A percentile compares a stretch with the other conserved stretches of the same genome.
These are phyloP conservation scores for Colletotrichum lini DNA, from an alignment of 2,329 filamentous ascomycete species.

Conservation along the genomic window DNA sequence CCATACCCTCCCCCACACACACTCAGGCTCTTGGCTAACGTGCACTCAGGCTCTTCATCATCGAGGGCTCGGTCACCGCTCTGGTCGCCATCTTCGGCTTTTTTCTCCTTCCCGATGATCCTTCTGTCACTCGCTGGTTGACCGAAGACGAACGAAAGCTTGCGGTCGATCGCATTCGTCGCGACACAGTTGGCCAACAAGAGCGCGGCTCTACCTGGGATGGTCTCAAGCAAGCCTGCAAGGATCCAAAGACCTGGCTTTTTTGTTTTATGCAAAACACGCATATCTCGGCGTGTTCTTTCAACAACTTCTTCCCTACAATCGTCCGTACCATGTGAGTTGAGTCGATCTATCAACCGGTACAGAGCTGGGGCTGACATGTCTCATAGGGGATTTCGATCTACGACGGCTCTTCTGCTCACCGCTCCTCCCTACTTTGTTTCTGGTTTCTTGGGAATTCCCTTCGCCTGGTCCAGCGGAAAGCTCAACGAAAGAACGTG, in stretches of 20 bases:
- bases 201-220: slow-evolving; percentile 29
- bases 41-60: slow-evolving; percentile 25
- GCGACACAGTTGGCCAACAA: slow-evolving; percentile 35
- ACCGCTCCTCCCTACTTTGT: slow-evolving; percentile 44
- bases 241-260: slow-evolving; percentile 49
- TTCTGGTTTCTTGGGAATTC: slow-evolving; percentile 45
- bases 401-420: slow-evolving; percentile 53
- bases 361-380: background rate
- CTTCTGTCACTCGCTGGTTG: slow-evolving; percentile 32
- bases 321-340: slow-evolving; percentile 42
- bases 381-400: slow-evolving; percentile 21
- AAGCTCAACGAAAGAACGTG: slow-evolving; percentile 62
- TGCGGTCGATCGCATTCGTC: slow-evolving; percentile 26
- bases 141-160: slow-evolving; percentile 32
- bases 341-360: background rate
- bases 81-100: slow-evolving; percentile 57
- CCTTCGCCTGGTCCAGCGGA: slow-evolving; percentile 56
- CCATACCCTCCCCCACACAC: too few relatives aligned
- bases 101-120: slow-evolving; percentile 55
- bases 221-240: slow-evolving; percentile 36
- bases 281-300: slow-evolving; percentile 41
- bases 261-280: slow-evolving; percentile 25
- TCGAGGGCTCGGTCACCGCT: slow-evolving; percentile 51
- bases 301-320: slow-evolving; percentile 45
- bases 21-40: background rate